Percentiles rank a stretch among this genome's conserved stretches.
phyloP scores from a whole-genome alignment of 2,329 filamentous ascomycete genomes.

The Pyricularia sp. region DNA sequence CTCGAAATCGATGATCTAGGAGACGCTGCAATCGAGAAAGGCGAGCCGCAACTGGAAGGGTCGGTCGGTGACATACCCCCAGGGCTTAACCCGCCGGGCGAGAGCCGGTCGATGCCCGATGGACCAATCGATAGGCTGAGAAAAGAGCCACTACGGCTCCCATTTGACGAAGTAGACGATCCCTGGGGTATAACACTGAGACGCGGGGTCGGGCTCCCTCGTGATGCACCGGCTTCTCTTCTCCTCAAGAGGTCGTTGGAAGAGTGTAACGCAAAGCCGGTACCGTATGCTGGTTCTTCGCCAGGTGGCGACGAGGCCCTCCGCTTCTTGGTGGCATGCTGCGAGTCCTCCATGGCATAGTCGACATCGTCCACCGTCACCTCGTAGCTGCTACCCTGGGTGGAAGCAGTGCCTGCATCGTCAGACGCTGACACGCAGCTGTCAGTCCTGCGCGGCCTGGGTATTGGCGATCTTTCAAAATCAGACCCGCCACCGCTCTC shows the following conservation, averaged over 20 bases:
- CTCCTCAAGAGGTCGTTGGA: constrained; percentile 37
- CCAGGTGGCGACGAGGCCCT: constrained; percentile 44
- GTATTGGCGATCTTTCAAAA: constrained; percentile 35
- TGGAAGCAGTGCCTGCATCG: constrained; percentile 31
- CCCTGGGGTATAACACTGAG: constrained; percentile 36
- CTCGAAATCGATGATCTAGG: constrained; percentile 34
- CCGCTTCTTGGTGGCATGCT: constrained; percentile 36
- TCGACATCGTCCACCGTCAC: constrained; percentile 39
- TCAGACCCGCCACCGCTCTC: constrained; percentile 18
- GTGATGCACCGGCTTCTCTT: constrained; percentile 32
- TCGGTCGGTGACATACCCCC: constrained; percentile 41
- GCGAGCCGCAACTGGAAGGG: constrained; percentile 30
- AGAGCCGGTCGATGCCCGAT: constrained; percentile 25
- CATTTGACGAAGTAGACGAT: constrained; percentile 30
- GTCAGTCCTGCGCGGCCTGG: constrained; percentile 36
- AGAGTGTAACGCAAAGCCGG: constrained; percentile 15
- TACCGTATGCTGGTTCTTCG: constrained; percentile 35
- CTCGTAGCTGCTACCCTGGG: constrained; percentile 36
- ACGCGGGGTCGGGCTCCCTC: constrained; percentile 43
- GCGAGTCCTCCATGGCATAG: constrained; percentile 34
- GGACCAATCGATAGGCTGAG: constrained; percentile 33
- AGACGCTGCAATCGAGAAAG: constrained; percentile 41
- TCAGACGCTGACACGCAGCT: constrained; percentile 31
- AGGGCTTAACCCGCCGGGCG: constrained; percentile 34
- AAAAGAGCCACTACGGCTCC: constrained; percentile 37